Conservation (phyloP, 257 asterid species). For the Plantago elongata region DNA sequence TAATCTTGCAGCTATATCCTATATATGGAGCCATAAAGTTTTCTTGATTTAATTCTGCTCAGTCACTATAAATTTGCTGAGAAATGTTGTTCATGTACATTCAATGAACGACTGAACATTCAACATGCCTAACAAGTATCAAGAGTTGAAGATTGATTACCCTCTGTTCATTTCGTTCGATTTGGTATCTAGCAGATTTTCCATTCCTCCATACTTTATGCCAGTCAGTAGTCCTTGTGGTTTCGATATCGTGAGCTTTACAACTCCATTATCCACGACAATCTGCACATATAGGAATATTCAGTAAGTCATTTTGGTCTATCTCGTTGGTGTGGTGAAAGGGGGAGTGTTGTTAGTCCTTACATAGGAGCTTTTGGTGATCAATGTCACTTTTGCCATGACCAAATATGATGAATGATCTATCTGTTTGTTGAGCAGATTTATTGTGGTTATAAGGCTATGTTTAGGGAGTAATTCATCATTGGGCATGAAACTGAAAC, state of each 20-base stretch:
- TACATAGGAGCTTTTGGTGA: constrained; percentile 31
- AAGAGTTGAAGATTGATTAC: constrained; percentile 23
- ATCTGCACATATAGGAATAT: constrained; percentile 26
- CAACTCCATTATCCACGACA: constrained; percentile 39
- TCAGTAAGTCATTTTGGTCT: neutral
- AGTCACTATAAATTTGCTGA: neutral
- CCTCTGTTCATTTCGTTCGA: constrained; percentile 49
- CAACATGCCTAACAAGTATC: neutral
- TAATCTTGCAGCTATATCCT: too few relatives aligned
- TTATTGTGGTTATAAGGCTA: neutral
- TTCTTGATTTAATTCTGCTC: neutral
- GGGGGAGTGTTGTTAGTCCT: constrained; percentile 4
- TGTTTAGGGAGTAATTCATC: neutral
- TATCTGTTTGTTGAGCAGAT: neutral
- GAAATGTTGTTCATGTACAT: neutral
- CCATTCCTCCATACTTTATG: constrained; percentile 52
- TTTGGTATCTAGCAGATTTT: constrained; percentile 42
- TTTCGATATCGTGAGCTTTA: constrained; percentile 37
- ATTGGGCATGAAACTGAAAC: constrained; percentile 8
- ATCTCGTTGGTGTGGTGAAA: neutral
- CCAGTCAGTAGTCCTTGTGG: constrained; percentile 47
- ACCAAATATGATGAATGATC: constrained; percentile 2
- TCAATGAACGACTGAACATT: too few relatives aligned
- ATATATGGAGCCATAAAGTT: too few relatives aligned
- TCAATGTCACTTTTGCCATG: constrained; percentile 37